These are phyloP conservation scores for Dentipellis sp. DNA, from an alignment of 768 basidiomycete genomes.

Conservation along the genomic window DNA sequence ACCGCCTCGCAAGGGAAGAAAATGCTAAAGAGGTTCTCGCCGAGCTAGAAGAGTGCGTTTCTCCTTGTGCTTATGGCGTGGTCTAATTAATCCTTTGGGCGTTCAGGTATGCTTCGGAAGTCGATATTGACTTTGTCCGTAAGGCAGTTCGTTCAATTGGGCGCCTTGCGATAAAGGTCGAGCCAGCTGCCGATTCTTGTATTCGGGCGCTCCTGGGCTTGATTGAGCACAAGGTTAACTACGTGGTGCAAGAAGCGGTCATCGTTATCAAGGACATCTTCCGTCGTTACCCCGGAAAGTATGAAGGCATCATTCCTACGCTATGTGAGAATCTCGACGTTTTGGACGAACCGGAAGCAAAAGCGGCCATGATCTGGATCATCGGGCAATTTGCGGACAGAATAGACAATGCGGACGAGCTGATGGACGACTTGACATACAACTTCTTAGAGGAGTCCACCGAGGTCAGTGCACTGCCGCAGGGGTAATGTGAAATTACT, in stretches of 20 bases:
- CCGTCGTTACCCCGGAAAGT: constrained; percentile 91
- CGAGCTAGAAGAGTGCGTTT: constrained; percentile 83
- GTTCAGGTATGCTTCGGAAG: constrained; percentile 92
- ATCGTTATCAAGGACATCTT: constrained; percentile 99
- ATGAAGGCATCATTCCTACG: constrained; percentile 91
- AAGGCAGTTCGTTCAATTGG: constrained; percentile 98
- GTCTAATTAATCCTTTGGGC: background rate
- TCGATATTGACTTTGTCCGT: constrained; percentile 95
- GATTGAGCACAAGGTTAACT: constrained; percentile 88
- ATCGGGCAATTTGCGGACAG: constrained; percentile 92
- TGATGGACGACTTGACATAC: constrained; percentile 2
- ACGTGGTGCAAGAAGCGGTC: constrained; percentile 30
- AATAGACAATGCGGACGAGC: constrained; percentile 85
- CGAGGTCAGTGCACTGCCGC: constrained; percentile 46
- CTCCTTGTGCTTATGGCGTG: background rate
- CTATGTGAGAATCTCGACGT: constrained; percentile 88
- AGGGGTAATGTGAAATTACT: constrained; percentile 1
- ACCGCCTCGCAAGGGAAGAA: constrained; percentile 89
- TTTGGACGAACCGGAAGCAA: constrained; percentile 93
- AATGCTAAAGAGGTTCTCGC: constrained; percentile 90
- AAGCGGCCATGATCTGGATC: constrained; percentile 97
- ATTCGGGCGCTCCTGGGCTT: constrained; percentile 80
- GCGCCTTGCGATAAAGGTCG: constrained; percentile 95
- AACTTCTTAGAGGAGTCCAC: constrained; percentile 65
- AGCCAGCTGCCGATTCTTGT: constrained; percentile 80